Base-by-base conservation (phyloP, 2,329 filamentous ascomycete species). In the Beauveria asiatica region DNA sequence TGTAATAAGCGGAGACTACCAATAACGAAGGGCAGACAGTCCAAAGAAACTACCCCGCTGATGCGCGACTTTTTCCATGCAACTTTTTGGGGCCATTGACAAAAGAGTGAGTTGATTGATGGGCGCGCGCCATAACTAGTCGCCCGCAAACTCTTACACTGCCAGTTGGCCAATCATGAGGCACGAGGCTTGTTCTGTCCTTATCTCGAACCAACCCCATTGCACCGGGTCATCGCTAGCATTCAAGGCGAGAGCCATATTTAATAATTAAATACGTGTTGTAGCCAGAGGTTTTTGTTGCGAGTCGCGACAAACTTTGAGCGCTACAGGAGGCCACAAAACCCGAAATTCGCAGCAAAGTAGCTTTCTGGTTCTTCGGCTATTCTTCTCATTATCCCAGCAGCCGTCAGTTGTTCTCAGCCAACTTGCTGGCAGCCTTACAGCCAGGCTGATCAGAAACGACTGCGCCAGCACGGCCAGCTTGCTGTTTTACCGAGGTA, bases 121-220 rank as follows among this genome's bases (percentile, higher is more conserved):
- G 44, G 45, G 45, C 48, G 27, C 39, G 48, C 25, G 30, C n/a
- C 49, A 19, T n/a, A n/a, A n/a, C n/a, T n/a, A 13, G 19, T 39
- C n/a, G 30, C n/a, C n/a, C 41, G 1, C 27, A 51, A 42, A 45
- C 33, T 33, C 30, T 46, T 33, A 56, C n/a, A 16, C 33, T 37
- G n/a, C 10, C 9, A 2, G 13, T 17, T 51, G 55, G 46, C 59
- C 59, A 61, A 61, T 61, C 59, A 61, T 8, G 21, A 8, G 16
- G 11, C 44, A 10, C 41, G 13, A 46, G 17, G 49, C 49, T 53
- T 49, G 30, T 16, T n/a, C 8, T 45, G 33, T 48, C 39, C 53
- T 61, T 61, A 61, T 61, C 59, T 61, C 33, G 53, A 46, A 57
- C 52, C 52, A 57, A 61, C 53, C 59, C 59, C 46, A 51, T 45